Percentiles rank a stretch among this genome's conserved stretches.
Evolutionary conservation across 176 grass and related monocot genomes (phyloP).

Genomic region (Avena insularis): DNA sequence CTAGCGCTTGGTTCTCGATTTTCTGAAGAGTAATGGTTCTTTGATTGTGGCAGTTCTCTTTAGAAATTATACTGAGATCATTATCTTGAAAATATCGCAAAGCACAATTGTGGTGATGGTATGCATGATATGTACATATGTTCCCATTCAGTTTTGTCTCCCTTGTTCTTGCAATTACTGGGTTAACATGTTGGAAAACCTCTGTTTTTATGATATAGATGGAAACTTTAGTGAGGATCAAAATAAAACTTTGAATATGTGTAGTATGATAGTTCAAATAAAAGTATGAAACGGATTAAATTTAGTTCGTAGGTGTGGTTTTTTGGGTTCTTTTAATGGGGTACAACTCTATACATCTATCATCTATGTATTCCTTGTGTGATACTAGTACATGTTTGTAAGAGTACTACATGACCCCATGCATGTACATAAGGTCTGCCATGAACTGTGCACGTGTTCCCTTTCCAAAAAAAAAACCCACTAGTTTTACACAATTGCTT

Average conservation of each 20-base stretch:
- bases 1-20: not conserved
- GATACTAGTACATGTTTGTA: not conserved
- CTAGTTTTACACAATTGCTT: not conserved
- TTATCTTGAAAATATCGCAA: not conserved
- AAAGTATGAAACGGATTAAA: not conserved
- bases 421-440: not conserved
- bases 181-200: not conserved
- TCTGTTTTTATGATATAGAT: not conserved
- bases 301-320: not conserved
- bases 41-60: not conserved
- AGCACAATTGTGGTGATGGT: not conserved
- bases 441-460: not conserved
- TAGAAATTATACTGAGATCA: not conserved
- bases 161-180: slow-evolving; percentile 6
- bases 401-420: not conserved
- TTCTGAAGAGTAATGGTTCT: not conserved
- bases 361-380: not conserved
- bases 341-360: slow-evolving; percentile 13
- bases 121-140: not conserved
- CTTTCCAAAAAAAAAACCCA: not conserved
- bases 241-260: not conserved
- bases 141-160: not conserved
- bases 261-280: not conserved
- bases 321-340: not conserved
- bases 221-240: not conserved